A percentile compares a stretch with the other conserved stretches of the same genome.
Conservation (phyloP, 306 rosid species). For the Comarum palustre region DNA sequence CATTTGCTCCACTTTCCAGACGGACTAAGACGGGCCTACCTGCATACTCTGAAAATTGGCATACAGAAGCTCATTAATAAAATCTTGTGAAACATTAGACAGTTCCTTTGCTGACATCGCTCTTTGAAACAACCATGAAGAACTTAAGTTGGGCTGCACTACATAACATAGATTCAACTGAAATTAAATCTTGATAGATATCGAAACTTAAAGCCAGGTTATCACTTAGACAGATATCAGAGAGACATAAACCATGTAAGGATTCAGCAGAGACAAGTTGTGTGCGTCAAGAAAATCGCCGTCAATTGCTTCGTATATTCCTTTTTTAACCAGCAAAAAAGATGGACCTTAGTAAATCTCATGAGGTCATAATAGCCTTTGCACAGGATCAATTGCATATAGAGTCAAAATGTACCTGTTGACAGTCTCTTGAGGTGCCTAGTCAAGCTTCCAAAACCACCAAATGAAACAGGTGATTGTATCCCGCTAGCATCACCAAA, state of each 20-base stretch:
- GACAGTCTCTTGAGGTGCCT: slow-evolving; percentile 89
- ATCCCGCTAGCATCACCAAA: slow-evolving; percentile 97
- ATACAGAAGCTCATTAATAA: slow-evolving; percentile 81
- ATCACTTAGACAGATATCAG: slow-evolving; percentile 14
- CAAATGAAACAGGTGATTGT: slow-evolving; percentile 92
- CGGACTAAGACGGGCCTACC: slow-evolving; percentile 35
- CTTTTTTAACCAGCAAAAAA: slow-evolving; percentile 40
- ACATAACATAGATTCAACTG: slow-evolving; percentile 26
- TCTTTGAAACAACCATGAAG: slow-evolving; percentile 98
- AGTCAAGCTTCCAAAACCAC: slow-evolving; percentile 92
- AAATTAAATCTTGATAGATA: slow-evolving; percentile 24
- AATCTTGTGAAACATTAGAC: slow-evolving; percentile 65
- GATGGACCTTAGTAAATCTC: slow-evolving; percentile 21
- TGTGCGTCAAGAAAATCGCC: slow-evolving; percentile 69
- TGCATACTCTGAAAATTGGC: slow-evolving; percentile 77
- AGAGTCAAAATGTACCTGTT: slow-evolving; percentile 39
- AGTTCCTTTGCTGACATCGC: slow-evolving; percentile 88
- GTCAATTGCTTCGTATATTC: slow-evolving; percentile 74
- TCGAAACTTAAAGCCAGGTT: not conserved
- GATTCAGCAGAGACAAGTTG: slow-evolving; percentile 79
- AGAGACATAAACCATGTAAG: slow-evolving; percentile 73
- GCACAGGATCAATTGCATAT: slow-evolving; percentile 11
- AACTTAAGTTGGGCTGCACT: slow-evolving; percentile 84
- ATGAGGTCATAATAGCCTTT: slow-evolving; percentile 4
- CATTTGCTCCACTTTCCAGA: not conserved